Percentiles rank a stretch among this genome's conserved stretches.
These are phyloP conservation scores for Ustilago crameri DNA, from an alignment of 1,284 basidiomycete species.

Conservation along the genomic window DNA sequence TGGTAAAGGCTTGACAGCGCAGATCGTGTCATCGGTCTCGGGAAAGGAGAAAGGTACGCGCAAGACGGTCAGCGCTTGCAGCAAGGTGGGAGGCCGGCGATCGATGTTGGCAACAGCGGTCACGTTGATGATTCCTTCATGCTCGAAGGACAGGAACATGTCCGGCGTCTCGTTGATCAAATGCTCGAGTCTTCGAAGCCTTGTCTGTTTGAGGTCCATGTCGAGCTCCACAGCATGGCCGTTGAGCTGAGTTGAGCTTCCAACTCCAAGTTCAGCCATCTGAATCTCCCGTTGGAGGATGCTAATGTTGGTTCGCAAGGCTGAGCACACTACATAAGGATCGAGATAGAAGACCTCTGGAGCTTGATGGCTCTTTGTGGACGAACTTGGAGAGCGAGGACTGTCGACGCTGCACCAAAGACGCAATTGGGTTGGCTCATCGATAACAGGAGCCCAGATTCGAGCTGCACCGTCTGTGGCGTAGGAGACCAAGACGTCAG, in stretches of 20 bases:
- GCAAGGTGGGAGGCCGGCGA: conserved; percentile 52
- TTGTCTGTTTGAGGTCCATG: conserved; percentile 44
- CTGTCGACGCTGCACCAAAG: conserved; percentile 47
- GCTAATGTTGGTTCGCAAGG: conserved; percentile 41
- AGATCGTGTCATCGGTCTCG: conserved; percentile 1
- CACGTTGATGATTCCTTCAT: conserved; percentile 37
- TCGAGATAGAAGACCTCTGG: conserved; percentile 43
- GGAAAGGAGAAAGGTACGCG: conserved; percentile 27
- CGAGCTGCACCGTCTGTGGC: conserved; percentile 48
- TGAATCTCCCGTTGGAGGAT: conserved; percentile 51
- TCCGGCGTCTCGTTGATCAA: conserved; percentile 53
- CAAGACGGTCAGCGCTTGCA: conserved; percentile 50
- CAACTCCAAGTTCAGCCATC: conserved; percentile 48
- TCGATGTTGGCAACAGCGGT: conserved; percentile 57
- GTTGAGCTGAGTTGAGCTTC: conserved; percentile 13
- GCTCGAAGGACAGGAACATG: conserved; percentile 42
- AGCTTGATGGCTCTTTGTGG: not conserved
- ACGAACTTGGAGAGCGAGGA: not conserved
- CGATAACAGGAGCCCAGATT: conserved; percentile 58
- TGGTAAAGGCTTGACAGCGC: conserved; percentile 16
- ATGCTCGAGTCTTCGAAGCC: conserved; percentile 49
- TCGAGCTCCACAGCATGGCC: conserved; percentile 29
- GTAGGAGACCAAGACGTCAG: conserved; percentile 46
- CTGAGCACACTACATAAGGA: conserved; percentile 23
- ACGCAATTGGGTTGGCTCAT: conserved; percentile 52